A percentile compares a stretch with the other conserved stretches of the same genome.
phyloP scores from a whole-genome alignment of 2,329 filamentous ascomycete genomes.

The Trichoderma guizhouense region DNA sequence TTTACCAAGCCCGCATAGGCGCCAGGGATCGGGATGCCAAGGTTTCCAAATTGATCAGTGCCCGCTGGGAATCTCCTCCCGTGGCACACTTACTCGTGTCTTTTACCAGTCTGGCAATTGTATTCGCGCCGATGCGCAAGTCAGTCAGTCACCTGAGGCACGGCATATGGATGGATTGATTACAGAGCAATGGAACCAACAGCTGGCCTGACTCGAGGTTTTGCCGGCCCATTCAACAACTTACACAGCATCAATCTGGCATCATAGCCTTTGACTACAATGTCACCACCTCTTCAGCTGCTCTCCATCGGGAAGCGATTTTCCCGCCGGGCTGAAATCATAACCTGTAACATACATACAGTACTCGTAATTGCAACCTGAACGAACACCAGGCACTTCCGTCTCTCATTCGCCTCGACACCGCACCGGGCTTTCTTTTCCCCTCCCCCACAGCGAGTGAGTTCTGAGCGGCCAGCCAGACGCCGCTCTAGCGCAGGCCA shows the following conservation, averaged over 20 bases:
- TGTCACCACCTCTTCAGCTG: neutral
- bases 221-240: neutral
- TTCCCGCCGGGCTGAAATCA: neutral
- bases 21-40: slow-evolving; percentile 1
- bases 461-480: neutral
- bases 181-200: neutral
- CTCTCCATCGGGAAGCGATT: neutral
- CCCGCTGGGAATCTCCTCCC: neutral
- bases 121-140: neutral
- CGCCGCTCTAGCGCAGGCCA: slow-evolving; percentile 8
- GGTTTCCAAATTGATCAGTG: neutral
- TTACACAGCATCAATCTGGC: neutral
- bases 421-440: neutral
- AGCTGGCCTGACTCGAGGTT: neutral
- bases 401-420: neutral
- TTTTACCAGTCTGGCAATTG: neutral
- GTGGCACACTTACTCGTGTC: neutral
- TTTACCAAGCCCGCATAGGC: neutral
- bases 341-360: neutral
- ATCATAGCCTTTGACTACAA: neutral
- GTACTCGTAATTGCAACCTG: neutral
- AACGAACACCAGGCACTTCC: neutral
- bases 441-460: slow-evolving; percentile 14
- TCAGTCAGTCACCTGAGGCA: neutral
- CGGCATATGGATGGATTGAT: neutral